Conservation (phyloP, 306 rosid species). For the Begonia fuchsioides region DNA sequence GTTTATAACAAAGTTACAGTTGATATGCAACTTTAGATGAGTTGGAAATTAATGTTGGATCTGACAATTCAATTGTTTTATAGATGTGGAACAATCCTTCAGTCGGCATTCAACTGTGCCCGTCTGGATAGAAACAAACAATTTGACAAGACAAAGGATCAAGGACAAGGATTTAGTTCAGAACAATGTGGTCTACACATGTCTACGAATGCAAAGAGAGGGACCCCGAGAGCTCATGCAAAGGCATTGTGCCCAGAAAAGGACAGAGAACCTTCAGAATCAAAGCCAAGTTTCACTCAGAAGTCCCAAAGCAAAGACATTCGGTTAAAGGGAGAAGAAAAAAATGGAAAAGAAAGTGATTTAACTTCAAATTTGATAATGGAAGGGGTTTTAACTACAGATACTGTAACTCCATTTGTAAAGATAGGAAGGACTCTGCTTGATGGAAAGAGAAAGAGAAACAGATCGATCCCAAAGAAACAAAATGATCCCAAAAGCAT, state of each 20-base stretch:
- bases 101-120: constrained; percentile 65
- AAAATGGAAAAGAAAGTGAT: constrained; percentile 10
- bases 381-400: constrained; percentile 2
- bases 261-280: constrained; percentile 15
- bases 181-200: constrained; percentile 48
- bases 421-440: constrained; percentile 8
- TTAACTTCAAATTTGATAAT: constrained; percentile 7
- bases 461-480: constrained; percentile 20
- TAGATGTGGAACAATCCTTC: constrained; percentile 71
- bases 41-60: not conserved
- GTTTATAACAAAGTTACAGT: too few species aligned
- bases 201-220: constrained; percentile 59
- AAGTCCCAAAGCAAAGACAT: constrained; percentile 15
- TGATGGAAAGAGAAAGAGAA: constrained; percentile 32
- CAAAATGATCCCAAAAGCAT: constrained; percentile 14
- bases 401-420: constrained; percentile 18
- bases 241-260: constrained; percentile 28
- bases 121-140: constrained; percentile 45
- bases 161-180: constrained; percentile 17
- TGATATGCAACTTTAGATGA: not conserved
- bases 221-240: constrained; percentile 40
- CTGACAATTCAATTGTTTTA: constrained; percentile 3
- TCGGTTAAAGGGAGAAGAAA: constrained; percentile 5
- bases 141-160: constrained; percentile 22
- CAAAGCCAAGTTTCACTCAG: constrained; percentile 7